Percentiles rank a stretch among this genome's conserved stretches.
These are phyloP conservation scores for Teunomyces aglyptinius DNA, from an alignment of 805 yeast species.

Conservation along the genomic window DNA sequence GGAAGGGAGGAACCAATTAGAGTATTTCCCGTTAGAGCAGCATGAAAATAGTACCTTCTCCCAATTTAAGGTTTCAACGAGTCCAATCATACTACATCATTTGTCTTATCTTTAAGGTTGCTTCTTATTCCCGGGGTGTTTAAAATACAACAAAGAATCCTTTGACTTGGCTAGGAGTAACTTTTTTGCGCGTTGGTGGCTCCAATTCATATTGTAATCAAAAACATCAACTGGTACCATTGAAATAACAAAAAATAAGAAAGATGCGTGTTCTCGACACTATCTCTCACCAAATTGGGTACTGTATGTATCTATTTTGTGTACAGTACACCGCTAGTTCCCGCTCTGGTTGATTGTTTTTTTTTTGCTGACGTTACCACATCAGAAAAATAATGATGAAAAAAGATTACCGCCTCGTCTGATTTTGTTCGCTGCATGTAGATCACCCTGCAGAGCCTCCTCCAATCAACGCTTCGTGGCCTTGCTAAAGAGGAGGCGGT, in stretches of 20 bases:
- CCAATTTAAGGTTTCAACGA: neutral
- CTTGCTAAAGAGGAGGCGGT: neutral
- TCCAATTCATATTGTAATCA: neutral
- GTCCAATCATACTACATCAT: neutral
- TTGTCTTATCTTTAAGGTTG: neutral
- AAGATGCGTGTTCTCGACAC: neutral
- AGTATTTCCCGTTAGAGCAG: neutral
- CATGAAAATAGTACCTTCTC: neutral
- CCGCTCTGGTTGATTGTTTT: neutral
- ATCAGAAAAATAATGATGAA: neutral
- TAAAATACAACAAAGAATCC: neutral
- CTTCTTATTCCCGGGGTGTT: neutral
- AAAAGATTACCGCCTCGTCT: slow-evolving; percentile 1
- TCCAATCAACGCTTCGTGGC: neutral
- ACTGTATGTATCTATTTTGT: neutral
- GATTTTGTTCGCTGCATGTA: neutral
- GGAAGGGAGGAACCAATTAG: neutral
- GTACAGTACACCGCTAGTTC: neutral
- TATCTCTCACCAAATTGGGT: neutral
- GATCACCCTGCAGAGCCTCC: neutral
- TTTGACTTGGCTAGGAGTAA: no score
- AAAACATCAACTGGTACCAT: neutral
- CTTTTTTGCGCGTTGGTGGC: neutral
- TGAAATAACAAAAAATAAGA: neutral
- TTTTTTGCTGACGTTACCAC: neutral